Conservation (phyloP, 805 yeast genomes). For the Metschnikowia arizonensis region DNA sequence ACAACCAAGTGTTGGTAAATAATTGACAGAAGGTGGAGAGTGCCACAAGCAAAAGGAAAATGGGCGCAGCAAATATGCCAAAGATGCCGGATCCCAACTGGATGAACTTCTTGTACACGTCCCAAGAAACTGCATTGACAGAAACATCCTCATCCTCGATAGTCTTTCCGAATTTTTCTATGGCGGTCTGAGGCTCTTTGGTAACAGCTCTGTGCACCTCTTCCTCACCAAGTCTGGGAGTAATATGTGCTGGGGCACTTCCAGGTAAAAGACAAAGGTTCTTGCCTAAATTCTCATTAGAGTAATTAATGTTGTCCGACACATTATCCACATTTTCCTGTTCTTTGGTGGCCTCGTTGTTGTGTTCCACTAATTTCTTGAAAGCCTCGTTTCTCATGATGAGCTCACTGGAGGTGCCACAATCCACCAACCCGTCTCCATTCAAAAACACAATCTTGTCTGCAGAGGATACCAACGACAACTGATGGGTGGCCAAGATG, state of each 20-base stretch:
- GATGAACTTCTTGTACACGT: constrained; percentile 36
- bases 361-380: constrained; percentile 47
- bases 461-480: constrained; percentile 36
- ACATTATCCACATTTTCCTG: constrained; percentile 30
- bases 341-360: constrained; percentile 22
- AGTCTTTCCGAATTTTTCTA: constrained; percentile 24
- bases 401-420: constrained; percentile 34
- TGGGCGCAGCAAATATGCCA: constrained; percentile 31
- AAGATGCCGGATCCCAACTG: constrained; percentile 37
- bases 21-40: constrained; percentile 39
- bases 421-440: constrained; percentile 41
- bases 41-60: constrained; percentile 30
- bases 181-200: not conserved
- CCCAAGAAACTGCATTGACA: constrained; percentile 38
- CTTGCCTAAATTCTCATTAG: constrained; percentile 6
- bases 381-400: constrained; percentile 42
- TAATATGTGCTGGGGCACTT: not conserved
- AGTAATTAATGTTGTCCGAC: constrained; percentile 4
- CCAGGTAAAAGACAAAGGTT: constrained; percentile 12
- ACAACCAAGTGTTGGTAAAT: constrained; percentile 45
- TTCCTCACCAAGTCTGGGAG: not conserved
- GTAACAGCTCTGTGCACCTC: constrained; percentile 7
- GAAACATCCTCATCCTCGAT: constrained; percentile 36
- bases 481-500: constrained; percentile 42
- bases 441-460: constrained; percentile 37